Evolutionary conservation across 2,329 filamentous ascomycete species (phyloP).

Genomic region (Penicillium sp.): DNA sequence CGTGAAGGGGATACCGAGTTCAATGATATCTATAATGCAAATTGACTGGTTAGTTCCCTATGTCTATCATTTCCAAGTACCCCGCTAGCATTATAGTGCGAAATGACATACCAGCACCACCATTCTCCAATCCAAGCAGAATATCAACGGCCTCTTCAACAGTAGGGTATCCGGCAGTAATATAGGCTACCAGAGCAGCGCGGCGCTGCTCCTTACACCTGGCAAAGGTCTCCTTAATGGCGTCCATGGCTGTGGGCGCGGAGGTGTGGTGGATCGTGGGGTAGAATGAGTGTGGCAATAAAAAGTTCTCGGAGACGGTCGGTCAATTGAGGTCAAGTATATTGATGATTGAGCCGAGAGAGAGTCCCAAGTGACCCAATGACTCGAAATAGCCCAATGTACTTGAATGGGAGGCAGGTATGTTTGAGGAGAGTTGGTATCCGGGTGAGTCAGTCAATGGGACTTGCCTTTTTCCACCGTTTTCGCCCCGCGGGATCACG

Average conservation of each 20-base stretch:
- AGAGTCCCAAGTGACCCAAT: background rate
- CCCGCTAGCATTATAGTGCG: slow-evolving; percentile 2
- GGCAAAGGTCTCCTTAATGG: slow-evolving; percentile 62
- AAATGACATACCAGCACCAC: slow-evolving; percentile 74
- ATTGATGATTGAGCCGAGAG: background rate
- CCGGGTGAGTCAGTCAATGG: slow-evolving; percentile 24
- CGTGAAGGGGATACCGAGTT: slow-evolving; percentile 94
- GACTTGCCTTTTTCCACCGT: slow-evolving; percentile 24
- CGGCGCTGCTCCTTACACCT: slow-evolving; percentile 64
- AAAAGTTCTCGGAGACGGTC: slow-evolving; percentile 7
- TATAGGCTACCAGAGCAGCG: slow-evolving; percentile 91
- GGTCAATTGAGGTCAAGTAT: slow-evolving; percentile 17
- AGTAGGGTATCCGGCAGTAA: slow-evolving; percentile 90
- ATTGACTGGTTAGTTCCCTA: slow-evolving; percentile 15
- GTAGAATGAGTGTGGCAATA: slow-evolving; percentile 17
- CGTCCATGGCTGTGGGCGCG: slow-evolving; percentile 51
- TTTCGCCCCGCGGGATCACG: slow-evolving; percentile 28
- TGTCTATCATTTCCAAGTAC: slow-evolving; percentile 6
- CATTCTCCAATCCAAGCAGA: slow-evolving; percentile 86
- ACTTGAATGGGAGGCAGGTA: background rate
- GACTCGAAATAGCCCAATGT: slow-evolving; percentile 2
- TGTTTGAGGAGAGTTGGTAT: slow-evolving; percentile 6
- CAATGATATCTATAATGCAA: slow-evolving; percentile 75
- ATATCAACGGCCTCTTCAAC: slow-evolving; percentile 82
- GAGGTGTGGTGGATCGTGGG: slow-evolving; percentile 18